Percentiles rank a stretch among this genome's conserved stretches.
These are phyloP conservation scores for Cenchrus americanus DNA, from an alignment of 176 grass and related monocot genomes.

Conservation along the genomic window DNA sequence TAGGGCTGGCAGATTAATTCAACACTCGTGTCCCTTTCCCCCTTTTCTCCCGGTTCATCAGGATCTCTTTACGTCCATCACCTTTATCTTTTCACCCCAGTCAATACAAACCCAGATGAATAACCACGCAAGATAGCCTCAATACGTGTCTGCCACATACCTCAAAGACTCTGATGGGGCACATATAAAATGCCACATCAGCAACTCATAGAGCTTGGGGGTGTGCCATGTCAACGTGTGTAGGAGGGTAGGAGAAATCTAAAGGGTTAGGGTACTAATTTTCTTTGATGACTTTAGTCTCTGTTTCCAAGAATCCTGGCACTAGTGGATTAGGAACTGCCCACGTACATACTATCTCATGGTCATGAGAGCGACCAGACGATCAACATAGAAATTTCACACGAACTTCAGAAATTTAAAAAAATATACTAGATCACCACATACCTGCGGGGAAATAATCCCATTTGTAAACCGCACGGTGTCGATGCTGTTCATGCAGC, in stretches of 20 bases:
- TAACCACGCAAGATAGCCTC: background rate
- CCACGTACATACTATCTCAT: background rate
- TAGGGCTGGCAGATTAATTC: background rate
- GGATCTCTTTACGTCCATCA: background rate
- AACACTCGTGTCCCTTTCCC: background rate
- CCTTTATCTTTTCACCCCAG: background rate
- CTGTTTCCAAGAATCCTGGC: slow-evolving; percentile 28
- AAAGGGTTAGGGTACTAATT: background rate
- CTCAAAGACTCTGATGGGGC: background rate
- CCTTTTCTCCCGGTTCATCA: background rate
- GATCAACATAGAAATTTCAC: background rate
- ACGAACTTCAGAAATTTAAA: background rate
- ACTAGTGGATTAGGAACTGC: slow-evolving; percentile 16
- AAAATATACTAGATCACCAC: background rate
- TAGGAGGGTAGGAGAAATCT: background rate
- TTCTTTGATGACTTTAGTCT: background rate
- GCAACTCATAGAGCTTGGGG: background rate
- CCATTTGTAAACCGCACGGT: background rate
- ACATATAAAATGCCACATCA: background rate
- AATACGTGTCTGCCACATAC: background rate
- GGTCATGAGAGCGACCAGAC: background rate
- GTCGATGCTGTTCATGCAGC: background rate
- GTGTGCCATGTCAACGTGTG: background rate
- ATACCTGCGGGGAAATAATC: background rate
- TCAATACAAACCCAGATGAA: background rate